Base-by-base conservation (phyloP, 306 rosid genomes). In the Mimosa pudica region DNA sequence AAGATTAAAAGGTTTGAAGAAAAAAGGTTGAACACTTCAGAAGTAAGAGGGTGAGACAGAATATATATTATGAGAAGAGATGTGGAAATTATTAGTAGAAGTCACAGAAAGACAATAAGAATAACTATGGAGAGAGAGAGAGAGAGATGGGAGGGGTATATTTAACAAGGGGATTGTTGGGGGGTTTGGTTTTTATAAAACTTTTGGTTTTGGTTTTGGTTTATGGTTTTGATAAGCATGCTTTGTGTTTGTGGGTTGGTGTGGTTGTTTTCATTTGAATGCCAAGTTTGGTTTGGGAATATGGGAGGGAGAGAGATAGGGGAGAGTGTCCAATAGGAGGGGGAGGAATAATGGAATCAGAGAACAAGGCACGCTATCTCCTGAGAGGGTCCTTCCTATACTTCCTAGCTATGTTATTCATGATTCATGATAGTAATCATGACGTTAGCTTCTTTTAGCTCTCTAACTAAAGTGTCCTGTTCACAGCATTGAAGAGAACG, bases 391-490 rank as follows among this genome's bases (percentile, higher is more conserved):
- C 68, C 61, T 8, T 66, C 73, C 72, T 45, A 62, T 81, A 73
- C 30, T 57, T 10, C 63, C 63, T 57, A 7, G 30, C 1, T 0
- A 24, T 24, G 30, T 24, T 18, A 57, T 87, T 47, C 85, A 46
- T 46, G 7, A 11, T 24, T 24, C 30, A 24, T 24, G 30, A 24
- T 24, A 24, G 30, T 24, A 24, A 24, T 24, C 30, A 12, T 0
- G 13, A 71, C 63, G 86, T 79, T 80, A 71, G 89, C 87, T 90
- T 86, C 30, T 90, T 80, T 85, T 88, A 83, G 79, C 87, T 76
- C 80, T 81, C 86, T 82, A 94, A 92, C 93, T 90, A 88, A 89
- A 86, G 91, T 87, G 85, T 77, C 86, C 86, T 78, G 30, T 24
- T 24, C 30, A 24, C 30, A 24, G 30, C 30, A 24, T 24, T 24